Percentiles rank a stretch among this genome's conserved stretches.
phyloP scores from a whole-genome alignment of 2,329 filamentous ascomycete genomes.

The Aulographum hederae region DNA sequence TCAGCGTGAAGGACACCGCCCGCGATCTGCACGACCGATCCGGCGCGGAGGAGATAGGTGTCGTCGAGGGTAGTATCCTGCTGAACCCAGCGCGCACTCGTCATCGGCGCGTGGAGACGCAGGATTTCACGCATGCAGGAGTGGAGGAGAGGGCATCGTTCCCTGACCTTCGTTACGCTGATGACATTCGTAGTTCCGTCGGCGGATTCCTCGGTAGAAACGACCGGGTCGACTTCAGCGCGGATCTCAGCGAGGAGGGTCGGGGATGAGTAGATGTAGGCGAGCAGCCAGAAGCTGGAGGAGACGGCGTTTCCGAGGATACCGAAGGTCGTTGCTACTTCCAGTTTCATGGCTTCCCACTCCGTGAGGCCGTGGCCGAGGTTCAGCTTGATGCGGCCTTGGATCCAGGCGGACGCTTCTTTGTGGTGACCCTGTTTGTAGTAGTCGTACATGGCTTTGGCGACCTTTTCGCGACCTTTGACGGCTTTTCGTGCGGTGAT shows the following conservation, averaged over 20 bases:
- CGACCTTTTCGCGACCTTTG: slow-evolving; percentile 15
- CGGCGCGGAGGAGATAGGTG: slow-evolving; percentile 25
- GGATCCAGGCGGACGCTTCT: slow-evolving; percentile 10
- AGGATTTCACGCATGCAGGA: slow-evolving; percentile 28
- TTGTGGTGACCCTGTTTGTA: slow-evolving; percentile 9
- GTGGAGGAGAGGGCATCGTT: slow-evolving; percentile 23
- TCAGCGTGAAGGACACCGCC: slow-evolving; percentile 25
- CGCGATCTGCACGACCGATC: slow-evolving; percentile 25
- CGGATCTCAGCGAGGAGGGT: slow-evolving; percentile 21
- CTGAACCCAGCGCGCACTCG: slow-evolving; percentile 22
- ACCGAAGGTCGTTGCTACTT: slow-evolving; percentile 13
- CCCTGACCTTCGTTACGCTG: slow-evolving; percentile 19
- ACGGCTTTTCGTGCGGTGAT: slow-evolving; percentile 20
- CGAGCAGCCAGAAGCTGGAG: slow-evolving; percentile 27
- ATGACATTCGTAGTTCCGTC: background rate
- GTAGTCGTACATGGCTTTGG: slow-evolving; percentile 12
- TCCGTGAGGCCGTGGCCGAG: slow-evolving; percentile 7
- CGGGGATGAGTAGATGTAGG: slow-evolving; percentile 23
- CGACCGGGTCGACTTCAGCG: slow-evolving; percentile 16
- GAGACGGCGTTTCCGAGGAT: slow-evolving; percentile 23
- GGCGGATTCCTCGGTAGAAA: slow-evolving; percentile 1
- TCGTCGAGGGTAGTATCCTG: slow-evolving; percentile 23
- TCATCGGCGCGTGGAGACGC: slow-evolving; percentile 20
- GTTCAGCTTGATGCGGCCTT: slow-evolving; percentile 10
- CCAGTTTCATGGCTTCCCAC: slow-evolving; percentile 9